phyloP scores from a whole-genome alignment of 371 early-diverging fungal species.

The Syncephalastrum sp. region DNA sequence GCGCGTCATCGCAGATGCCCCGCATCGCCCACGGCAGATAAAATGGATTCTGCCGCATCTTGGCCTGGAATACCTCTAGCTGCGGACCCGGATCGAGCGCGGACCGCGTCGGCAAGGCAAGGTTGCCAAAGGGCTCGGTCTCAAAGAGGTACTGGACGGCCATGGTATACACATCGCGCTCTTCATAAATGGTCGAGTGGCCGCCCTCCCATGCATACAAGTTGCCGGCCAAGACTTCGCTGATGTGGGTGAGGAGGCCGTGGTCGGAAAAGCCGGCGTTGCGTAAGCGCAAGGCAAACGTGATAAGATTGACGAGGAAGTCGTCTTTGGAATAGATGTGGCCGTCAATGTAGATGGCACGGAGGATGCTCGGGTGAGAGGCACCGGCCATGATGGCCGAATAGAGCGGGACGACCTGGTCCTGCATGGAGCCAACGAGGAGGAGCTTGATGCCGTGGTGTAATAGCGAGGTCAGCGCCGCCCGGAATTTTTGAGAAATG shows the following conservation, averaged over 20 bases:
- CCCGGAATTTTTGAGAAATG: conserved; percentile 70
- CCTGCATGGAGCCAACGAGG: conserved; percentile 81
- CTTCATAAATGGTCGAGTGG: conserved; percentile 94
- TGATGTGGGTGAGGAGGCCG: conserved; percentile 80
- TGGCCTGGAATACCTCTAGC: conserved; percentile 49
- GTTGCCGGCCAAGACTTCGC: conserved; percentile 87
- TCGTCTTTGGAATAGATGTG: conserved; percentile 75
- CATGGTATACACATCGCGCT: conserved; percentile 79
- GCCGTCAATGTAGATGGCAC: conserved; percentile 88
- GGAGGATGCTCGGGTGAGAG: conserved; percentile 85
- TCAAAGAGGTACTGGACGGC: conserved; percentile 45
- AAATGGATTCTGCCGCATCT: conserved; percentile 76
- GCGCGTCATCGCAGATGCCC: conserved; percentile 67
- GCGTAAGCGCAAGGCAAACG: conserved; percentile 79
- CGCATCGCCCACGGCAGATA: conserved; percentile 92
- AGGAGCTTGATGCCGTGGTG: conserved; percentile 69
- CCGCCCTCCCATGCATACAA: conserved; percentile 86
- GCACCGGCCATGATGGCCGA: conserved; percentile 90
- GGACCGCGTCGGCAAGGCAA: background rate
- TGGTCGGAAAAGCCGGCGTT: conserved; percentile 87
- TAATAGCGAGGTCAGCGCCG: conserved; percentile 67
- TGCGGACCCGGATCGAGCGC: conserved; percentile 10
- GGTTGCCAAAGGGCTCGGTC: conserved; percentile 32
- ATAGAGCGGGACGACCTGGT: conserved; percentile 96
- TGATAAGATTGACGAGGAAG: conserved; percentile 83